Evolutionary conservation across 768 basidiomycete species (phyloP).

Genomic region (Xerocomus potaroensis): DNA sequence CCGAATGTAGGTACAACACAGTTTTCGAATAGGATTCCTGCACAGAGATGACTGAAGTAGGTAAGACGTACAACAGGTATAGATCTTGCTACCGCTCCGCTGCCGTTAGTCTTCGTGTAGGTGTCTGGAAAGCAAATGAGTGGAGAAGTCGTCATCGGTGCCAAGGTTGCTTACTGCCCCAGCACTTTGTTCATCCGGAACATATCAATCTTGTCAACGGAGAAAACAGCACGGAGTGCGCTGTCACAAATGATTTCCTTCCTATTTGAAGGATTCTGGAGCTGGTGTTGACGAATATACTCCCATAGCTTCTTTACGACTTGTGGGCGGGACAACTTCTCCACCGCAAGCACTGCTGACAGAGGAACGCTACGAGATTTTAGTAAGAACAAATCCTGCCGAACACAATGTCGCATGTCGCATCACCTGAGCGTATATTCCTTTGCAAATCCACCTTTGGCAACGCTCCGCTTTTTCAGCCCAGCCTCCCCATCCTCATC

Average conservation of each 20-base stretch:
- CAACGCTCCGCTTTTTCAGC: slow-evolving; percentile 48
- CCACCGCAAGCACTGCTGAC: slow-evolving; percentile 60
- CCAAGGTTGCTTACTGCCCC: slow-evolving; percentile 51
- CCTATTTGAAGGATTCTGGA: slow-evolving; percentile 84
- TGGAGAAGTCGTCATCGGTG: background rate
- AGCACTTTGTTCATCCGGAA: slow-evolving; percentile 93
- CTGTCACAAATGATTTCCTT: slow-evolving; percentile 84
- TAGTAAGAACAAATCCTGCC: slow-evolving; percentile 5
- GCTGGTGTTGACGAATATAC: slow-evolving; percentile 74
- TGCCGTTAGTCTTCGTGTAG: slow-evolving; percentile 26
- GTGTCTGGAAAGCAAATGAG: slow-evolving; percentile 21
- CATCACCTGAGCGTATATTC: slow-evolving; percentile 67
- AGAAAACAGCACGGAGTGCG: slow-evolving; percentile 68
- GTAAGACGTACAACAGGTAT: slow-evolving; percentile 3
- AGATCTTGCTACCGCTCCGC: background rate
- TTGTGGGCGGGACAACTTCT: slow-evolving; percentile 78
- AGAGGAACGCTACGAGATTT: slow-evolving; percentile 58
- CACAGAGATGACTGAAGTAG: background rate
- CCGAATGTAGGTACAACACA: slow-evolving; percentile 6
- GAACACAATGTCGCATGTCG: background rate
- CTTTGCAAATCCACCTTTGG: slow-evolving; percentile 75
- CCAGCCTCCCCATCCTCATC: slow-evolving; percentile 47
- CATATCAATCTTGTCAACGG: slow-evolving; percentile 82
- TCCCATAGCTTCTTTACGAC: slow-evolving; percentile 90
- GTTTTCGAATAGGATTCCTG: slow-evolving; percentile 3